A percentile compares a stretch with the other conserved stretches of the same genome.
These are phyloP conservation scores for Inonotus obliquus DNA, from an alignment of 1,284 basidiomycete genomes.

Conservation along the genomic window DNA sequence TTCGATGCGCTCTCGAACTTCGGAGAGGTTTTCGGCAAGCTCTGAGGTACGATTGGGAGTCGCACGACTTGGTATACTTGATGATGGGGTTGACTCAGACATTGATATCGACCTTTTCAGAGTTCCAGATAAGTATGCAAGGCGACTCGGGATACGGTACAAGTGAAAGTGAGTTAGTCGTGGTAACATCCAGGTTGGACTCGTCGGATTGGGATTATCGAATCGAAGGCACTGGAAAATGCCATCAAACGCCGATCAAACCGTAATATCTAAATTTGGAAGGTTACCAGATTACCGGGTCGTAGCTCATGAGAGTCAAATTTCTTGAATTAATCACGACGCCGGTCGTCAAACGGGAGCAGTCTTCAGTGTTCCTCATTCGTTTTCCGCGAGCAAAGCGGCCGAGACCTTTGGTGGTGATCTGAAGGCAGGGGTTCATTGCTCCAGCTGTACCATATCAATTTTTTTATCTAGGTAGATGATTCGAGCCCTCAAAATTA, in stretches of 20 bases:
- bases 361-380: no score
- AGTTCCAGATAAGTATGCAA: background rate
- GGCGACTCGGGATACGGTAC: background rate
- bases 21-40: conserved; percentile 45
- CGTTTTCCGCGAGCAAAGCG: no score
- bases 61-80: background rate
- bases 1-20: conserved; percentile 44
- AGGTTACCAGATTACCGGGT: background rate
- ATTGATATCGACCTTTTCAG: background rate
- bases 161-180: background rate
- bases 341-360: background rate
- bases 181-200: background rate
- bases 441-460: no score
- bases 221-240: no score
- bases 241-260: background rate
- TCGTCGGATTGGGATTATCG: no score
- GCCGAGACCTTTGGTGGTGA: no score
- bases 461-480: no score
- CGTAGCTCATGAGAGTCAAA: no score
- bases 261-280: background rate
- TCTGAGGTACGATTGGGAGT: conserved; percentile 39
- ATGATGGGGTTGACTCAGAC: background rate
- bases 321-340: no score
- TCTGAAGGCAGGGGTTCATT: no score
- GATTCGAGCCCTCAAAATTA: background rate